A percentile compares a stretch with the other conserved stretches of the same genome.
These are phyloP conservation scores for Solanum clarkiae DNA, from an alignment of 257 asterid species.

Conservation along the genomic window DNA sequence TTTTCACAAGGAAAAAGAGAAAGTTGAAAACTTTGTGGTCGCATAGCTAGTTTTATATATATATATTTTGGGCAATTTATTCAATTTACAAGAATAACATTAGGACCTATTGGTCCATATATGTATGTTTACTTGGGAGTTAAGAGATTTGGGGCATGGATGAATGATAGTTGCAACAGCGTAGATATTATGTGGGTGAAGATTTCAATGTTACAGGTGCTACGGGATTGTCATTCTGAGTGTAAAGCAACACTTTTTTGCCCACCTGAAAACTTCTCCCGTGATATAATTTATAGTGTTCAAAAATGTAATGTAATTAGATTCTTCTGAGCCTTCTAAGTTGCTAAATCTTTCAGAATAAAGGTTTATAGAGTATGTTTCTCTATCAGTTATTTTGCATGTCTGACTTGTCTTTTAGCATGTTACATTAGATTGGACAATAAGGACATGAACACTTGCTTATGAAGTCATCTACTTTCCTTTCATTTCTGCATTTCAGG, in stretches of 20 bases:
- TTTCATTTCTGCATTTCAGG: constrained; percentile 29
- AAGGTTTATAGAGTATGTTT: background rate
- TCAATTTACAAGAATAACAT: background rate
- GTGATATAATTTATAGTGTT: background rate
- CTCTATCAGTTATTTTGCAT: background rate
- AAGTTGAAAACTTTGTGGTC: background rate
- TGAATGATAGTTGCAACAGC: background rate
- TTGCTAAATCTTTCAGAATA: background rate
- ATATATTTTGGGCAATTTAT: background rate
- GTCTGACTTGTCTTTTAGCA: background rate
- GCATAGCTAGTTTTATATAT: background rate
- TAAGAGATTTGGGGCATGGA: background rate
- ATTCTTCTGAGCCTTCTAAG: background rate
- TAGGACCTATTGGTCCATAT: background rate
- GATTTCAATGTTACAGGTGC: background rate
- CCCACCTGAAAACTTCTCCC: background rate
- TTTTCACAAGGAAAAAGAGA: background rate
- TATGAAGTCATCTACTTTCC: background rate
- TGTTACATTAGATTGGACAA: background rate
- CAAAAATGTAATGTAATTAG: background rate
- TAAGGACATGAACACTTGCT: background rate
- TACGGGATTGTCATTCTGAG: background rate
- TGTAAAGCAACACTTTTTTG: background rate
- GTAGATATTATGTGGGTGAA: background rate
- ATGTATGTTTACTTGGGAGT: background rate